Conservation (phyloP, 225 moss, liverwort and hornwort genomes). For the Lunularia cruciata region DNA sequence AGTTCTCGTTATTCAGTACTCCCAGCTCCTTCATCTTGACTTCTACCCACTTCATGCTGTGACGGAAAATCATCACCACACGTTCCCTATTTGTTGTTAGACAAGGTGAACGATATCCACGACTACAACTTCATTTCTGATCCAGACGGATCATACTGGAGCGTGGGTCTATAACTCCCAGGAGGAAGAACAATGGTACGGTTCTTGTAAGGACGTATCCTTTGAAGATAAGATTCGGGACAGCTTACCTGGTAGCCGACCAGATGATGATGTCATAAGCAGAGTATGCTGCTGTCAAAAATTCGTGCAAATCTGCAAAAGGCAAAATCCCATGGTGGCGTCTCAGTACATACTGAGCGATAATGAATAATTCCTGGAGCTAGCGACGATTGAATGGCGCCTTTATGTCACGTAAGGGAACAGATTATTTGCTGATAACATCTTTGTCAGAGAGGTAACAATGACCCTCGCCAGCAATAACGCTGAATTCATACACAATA, state of each 20-base stretch:
- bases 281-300: conserved; percentile 76
- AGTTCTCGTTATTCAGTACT: conserved; percentile 79
- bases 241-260: conserved; percentile 89
- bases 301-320: conserved; percentile 82
- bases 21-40: conserved; percentile 99
- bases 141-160: neutral
- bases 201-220: neutral
- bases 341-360: too few species aligned
- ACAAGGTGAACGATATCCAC: too few species aligned
- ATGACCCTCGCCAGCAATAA: too few species aligned
- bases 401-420: too few species aligned
- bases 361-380: too few species aligned
- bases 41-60: conserved; percentile 99
- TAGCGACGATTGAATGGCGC: too few species aligned
- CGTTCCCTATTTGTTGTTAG: neutral
- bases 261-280: conserved; percentile 97
- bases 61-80: conserved; percentile 25
- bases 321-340: too few species aligned
- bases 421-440: neutral
- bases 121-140: neutral
- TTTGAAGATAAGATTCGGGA: neutral
- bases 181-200: neutral
- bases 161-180: too few species aligned
- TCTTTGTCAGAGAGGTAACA: too few species aligned
- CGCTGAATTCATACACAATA: too few species aligned